Evolutionary conservation across 345 rosid species (phyloP).

Genomic region (Abelmoschus esculentus): DNA sequence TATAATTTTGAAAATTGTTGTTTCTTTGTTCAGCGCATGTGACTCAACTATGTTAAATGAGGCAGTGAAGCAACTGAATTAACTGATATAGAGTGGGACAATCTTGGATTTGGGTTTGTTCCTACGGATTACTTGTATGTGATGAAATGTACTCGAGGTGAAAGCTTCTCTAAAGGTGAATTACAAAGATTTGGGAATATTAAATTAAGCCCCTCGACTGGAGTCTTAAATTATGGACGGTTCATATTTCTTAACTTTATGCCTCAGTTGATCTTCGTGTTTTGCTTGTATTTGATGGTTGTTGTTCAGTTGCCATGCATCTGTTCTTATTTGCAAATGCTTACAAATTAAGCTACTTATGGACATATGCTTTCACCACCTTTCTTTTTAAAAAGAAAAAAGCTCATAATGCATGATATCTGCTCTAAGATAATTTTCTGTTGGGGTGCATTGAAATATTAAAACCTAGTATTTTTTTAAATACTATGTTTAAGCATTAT

Average conservation of each 20-base stretch:
- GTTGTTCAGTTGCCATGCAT: background rate
- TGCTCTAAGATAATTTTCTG: background rate
- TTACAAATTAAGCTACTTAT: background rate
- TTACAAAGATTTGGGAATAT: constrained; percentile 77
- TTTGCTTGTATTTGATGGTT: background rate
- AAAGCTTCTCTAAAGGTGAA: constrained; percentile 57
- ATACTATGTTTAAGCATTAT: background rate
- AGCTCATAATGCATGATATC: background rate
- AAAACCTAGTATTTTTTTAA: background rate
- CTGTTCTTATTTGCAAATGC: background rate
- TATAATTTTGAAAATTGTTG: too few relatives aligned
- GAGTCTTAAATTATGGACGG: constrained; percentile 92
- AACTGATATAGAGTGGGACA: constrained; percentile 82
- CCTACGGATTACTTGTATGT: constrained; percentile 82
- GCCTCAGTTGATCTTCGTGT: background rate
- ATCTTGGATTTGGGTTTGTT: constrained; percentile 61
- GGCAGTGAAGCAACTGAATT: constrained; percentile 37
- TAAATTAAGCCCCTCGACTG: constrained; percentile 81
- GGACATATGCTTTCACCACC: background rate
- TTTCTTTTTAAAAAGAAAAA: too few relatives aligned
- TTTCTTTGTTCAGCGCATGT: background rate
- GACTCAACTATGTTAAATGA: constrained; percentile 9
- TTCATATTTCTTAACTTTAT: constrained; percentile 24
- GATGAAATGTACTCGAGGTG: constrained; percentile 56
- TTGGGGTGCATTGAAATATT: background rate